These are phyloP conservation scores for Elsinoe ampelina DNA, from an alignment of 2,329 filamentous ascomycete genomes.

Conservation along the genomic window DNA sequence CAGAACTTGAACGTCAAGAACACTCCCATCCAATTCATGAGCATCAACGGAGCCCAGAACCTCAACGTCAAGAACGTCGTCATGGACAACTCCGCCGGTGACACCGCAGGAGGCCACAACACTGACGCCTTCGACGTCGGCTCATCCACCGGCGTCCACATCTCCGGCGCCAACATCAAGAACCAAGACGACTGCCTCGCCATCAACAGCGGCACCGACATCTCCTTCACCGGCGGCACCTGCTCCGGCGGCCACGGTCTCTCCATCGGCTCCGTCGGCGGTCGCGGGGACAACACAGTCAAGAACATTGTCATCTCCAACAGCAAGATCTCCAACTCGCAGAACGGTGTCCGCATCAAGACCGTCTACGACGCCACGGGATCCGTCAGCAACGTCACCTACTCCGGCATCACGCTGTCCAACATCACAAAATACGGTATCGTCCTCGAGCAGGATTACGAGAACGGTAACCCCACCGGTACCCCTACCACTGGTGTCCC, in stretches of 20 bases:
- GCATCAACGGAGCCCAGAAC: conserved; percentile 35
- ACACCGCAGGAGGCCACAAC: conserved; percentile 26
- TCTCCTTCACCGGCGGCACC: conserved; percentile 32
- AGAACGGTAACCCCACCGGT: conserved; percentile 40
- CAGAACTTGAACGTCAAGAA: conserved; percentile 44
- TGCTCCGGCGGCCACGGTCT: conserved; percentile 45
- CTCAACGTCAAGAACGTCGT: conserved; percentile 43
- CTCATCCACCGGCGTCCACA: conserved; percentile 19
- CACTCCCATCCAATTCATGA: conserved; percentile 47
- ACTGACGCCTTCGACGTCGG: conserved; percentile 26
- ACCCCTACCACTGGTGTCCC: conserved; percentile 42
- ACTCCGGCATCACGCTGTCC: conserved; percentile 43
- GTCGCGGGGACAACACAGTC: conserved; percentile 40
- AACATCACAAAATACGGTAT: conserved; percentile 47
- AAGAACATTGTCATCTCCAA: conserved; percentile 42
- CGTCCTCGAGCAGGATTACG: conserved; percentile 51
- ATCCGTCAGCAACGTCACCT: conserved; percentile 44
- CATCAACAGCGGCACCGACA: conserved; percentile 32
- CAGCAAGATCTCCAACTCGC: conserved; percentile 40
- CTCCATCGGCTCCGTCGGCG: conserved; percentile 48
- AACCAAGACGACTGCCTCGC: conserved; percentile 27
- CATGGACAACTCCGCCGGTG: conserved; percentile 50
- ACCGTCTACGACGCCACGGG: conserved; percentile 43
- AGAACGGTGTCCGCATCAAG: conserved; percentile 47
- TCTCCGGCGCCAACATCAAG: conserved; percentile 22